Evolutionary conservation across 495 filamentous ascomycete genomes (phyloP).

Genomic region (Apiosordaria backusii): DNA sequence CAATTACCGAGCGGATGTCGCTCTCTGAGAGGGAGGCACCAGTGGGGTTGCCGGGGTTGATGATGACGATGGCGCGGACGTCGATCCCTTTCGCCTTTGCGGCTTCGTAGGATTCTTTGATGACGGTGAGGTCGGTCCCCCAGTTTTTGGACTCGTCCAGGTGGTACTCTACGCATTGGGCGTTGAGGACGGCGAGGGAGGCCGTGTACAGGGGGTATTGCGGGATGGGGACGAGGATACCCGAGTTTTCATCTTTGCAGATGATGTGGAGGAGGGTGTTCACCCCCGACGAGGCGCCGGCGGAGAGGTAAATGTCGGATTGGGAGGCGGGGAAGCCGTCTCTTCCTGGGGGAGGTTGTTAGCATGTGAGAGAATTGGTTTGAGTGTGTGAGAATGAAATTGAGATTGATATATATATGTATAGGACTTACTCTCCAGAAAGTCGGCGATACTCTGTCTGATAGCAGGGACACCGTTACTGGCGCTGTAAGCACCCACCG

Average conservation of each 20-base stretch:
- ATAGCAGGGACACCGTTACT: constrained; percentile 84
- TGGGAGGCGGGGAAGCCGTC: constrained; percentile 83
- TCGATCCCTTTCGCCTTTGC: constrained; percentile 75
- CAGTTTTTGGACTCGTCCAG: constrained; percentile 81
- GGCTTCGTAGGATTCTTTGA: constrained; percentile 63
- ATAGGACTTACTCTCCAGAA: constrained; percentile 79
- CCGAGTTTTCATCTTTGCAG: constrained; percentile 71
- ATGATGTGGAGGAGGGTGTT: constrained; percentile 89
- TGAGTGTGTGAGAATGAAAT: constrained; percentile 1
- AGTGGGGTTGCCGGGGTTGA: constrained; percentile 98
- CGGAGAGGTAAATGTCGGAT: constrained; percentile 77
- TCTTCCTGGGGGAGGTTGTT: constrained; percentile 48
- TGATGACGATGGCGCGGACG: constrained; percentile 87
- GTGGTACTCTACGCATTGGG: constrained; percentile 85
- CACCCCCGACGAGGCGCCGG: constrained; percentile 89
- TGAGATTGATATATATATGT: too few species aligned
- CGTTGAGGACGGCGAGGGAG: constrained; percentile 80
- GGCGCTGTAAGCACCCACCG: constrained; percentile 93
- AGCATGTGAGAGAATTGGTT: not conserved
- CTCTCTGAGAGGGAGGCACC: constrained; percentile 74
- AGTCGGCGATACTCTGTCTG: constrained; percentile 82
- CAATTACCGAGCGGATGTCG: constrained; percentile 76
- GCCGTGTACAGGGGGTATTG: constrained; percentile 98
- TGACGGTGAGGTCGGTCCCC: constrained; percentile 79
- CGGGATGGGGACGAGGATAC: constrained; percentile 90